A percentile compares a stretch with the other conserved stretches of the same genome.
phyloP scores from a whole-genome alignment of 805 yeast genomes.

The Isabelozyma heimii region DNA sequence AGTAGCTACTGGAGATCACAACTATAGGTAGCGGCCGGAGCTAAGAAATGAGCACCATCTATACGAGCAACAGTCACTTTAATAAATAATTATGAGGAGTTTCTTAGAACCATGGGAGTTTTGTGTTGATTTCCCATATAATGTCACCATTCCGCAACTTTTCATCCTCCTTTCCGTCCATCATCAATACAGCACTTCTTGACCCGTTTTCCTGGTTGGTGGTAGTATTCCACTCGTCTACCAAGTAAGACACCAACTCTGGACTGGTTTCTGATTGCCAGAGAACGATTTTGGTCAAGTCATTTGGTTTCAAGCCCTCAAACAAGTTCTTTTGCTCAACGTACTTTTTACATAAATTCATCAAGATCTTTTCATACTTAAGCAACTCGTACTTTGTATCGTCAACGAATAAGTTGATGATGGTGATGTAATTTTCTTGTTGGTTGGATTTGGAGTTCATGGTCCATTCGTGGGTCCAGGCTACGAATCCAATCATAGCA shows the following conservation, averaged over 20 bases:
- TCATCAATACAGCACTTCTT: slow-evolving; percentile 31
- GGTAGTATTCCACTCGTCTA: slow-evolving; percentile 11
- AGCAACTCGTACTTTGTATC: slow-evolving; percentile 12
- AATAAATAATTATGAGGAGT: too few species aligned
- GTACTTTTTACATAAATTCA: background rate
- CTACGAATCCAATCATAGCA: slow-evolving; percentile 23
- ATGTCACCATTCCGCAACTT: slow-evolving; percentile 21
- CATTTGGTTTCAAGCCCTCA: slow-evolving; percentile 3
- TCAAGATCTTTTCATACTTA: background rate
- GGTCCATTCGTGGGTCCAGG: slow-evolving; percentile 40
- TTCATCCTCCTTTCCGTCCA: slow-evolving; percentile 21
- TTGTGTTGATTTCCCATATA: slow-evolving; percentile 42
- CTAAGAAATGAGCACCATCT: too few species aligned
- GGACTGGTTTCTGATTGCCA: slow-evolving; percentile 35
- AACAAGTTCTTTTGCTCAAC: background rate
- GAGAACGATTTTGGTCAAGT: slow-evolving; percentile 15
- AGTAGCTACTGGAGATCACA: slow-evolving; percentile 3
- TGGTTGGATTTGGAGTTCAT: slow-evolving; percentile 1
- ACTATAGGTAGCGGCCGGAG: too few species aligned
- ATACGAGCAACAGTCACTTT: too few species aligned
- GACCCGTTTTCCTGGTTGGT: slow-evolving; percentile 32
- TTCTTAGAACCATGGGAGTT: slow-evolving; percentile 40
- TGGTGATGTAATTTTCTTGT: slow-evolving; percentile 20
- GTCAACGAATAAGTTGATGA: slow-evolving; percentile 24
- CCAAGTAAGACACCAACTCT: slow-evolving; percentile 11